Base-by-base conservation (phyloP, 768 basidiomycete genomes). In the Rhodotorula kratochvilovae region DNA sequence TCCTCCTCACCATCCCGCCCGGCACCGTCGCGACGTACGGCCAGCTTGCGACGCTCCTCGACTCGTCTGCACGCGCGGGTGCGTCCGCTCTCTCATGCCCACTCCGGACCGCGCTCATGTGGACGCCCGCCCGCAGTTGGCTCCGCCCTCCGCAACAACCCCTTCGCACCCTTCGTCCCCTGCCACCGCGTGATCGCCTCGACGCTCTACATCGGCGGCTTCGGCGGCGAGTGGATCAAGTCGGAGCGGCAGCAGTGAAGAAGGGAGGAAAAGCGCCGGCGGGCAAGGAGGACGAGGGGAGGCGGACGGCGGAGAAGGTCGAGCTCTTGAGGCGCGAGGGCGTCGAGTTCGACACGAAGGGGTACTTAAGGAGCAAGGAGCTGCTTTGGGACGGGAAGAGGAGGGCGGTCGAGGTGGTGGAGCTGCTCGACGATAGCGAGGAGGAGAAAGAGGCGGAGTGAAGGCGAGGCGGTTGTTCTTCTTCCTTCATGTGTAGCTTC, bases 171-270 rank as follows among this genome's bases (percentile, higher is more conserved):
- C 0, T 83, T 82, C 68, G 82, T 89, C 10, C 89, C 88, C 0
- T 90, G 89, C 70, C 89, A 89, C 75, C 85, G 88, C 45, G 84
- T 90, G 63, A 84, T 89, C 23, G 86, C 87, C 0, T 85, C 87
- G 1, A 85, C 83, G 71, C 78, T 83, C 19, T 87, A 83, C 64
- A 81, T 89, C 21, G 88, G 87, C 5, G 88, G 88, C 0, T 89
- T 86, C 76, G 81, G 79, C 51, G 88, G 87, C 27, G 85, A 88
- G 78, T 87, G 86, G 85, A 51, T 35, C 36, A n/a, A n/a, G 42
- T 2, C 13, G 3, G 31, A n/a, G n/a, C n/a, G n/a, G n/a, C n/a
- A n/a, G n/a, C 46, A 3, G 27, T 12, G 31, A 12, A 5, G 29
- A 35, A 27, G 50, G 12, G 10, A 17, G 66, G 35, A 45, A 43